Conservation (phyloP, 805 yeast species). For the Metschnikowia cerradonensis region DNA sequence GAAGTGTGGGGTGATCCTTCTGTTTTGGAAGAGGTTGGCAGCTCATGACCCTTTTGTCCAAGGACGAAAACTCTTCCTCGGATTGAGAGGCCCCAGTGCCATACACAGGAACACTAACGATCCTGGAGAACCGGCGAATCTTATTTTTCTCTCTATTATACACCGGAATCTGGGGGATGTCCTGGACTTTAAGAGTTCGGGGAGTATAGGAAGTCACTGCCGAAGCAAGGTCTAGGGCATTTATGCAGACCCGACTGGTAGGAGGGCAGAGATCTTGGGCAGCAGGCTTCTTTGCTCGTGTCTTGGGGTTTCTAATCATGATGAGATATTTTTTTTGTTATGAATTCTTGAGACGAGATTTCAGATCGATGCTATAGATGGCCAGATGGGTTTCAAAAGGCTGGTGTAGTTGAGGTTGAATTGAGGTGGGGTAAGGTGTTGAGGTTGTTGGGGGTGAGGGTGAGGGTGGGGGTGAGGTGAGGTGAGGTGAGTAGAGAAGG, state of each 20-base stretch:
- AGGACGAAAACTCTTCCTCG: background rate
- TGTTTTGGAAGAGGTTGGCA: background rate
- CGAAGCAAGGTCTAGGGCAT: conserved; percentile 23
- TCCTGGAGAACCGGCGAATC: conserved; percentile 17
- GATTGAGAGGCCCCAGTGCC: background rate
- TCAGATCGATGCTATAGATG: too few relatives aligned
- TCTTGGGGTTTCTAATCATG: conserved; percentile 9
- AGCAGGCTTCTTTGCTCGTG: conserved; percentile 1
- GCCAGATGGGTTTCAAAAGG: too few relatives aligned
- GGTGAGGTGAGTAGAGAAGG: too few relatives aligned
- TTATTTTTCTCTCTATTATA: conserved; percentile 20
- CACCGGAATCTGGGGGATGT: conserved; percentile 28
- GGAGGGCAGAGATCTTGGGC: conserved; percentile 6
- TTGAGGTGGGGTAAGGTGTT: too few relatives aligned
- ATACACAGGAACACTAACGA: conserved; percentile 4
- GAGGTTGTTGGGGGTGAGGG: too few relatives aligned
- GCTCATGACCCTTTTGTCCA: background rate
- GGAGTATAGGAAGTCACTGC: conserved; percentile 30
- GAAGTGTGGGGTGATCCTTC: background rate
- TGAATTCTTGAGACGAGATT: too few relatives aligned
- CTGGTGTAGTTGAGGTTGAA: too few relatives aligned
- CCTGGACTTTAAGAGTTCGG: conserved; percentile 16
- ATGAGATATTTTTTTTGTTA: background rate
- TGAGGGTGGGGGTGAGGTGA: too few relatives aligned
- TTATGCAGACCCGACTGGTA: conserved; percentile 3